Evolutionary conservation across 208 protist species (phyloP).

Genomic region (Leishmania amazonensis): DNA sequence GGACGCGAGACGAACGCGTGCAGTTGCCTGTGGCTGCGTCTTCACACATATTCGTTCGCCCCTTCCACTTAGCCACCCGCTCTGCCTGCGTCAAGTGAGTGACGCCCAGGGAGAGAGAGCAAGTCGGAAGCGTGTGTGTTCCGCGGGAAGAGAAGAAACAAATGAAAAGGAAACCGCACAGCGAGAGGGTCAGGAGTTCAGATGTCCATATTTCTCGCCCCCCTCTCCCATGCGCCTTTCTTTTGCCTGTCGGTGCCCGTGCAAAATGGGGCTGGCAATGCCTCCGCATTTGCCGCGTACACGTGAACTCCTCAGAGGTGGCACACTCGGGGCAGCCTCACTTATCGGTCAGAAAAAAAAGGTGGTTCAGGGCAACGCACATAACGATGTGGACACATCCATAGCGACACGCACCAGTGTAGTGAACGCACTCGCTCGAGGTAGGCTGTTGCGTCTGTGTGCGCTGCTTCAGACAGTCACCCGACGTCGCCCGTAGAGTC

Average conservation of each 20-base stretch:
- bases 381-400: neutral
- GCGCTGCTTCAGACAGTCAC: neutral
- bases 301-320: neutral
- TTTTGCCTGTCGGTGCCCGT: neutral
- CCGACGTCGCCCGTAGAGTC: constrained; percentile 77
- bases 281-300: neutral
- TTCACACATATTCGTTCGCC: too few relatives aligned
- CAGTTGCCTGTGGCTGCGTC: neutral
- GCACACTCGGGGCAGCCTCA: neutral
- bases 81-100: neutral
- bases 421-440: neutral
- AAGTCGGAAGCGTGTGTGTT: neutral
- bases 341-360: neutral
- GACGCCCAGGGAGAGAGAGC: neutral
- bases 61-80: too few relatives aligned
- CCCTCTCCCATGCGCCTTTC: neutral
- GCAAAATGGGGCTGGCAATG: neutral
- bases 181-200: neutral
- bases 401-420: neutral
- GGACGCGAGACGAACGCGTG: neutral
- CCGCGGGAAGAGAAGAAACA: neutral
- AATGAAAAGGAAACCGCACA: neutral
- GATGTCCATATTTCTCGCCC: neutral
- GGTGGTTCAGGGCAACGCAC: neutral
- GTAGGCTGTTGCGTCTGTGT: neutral